Conservation (phyloP, 2,329 filamentous ascomycete species). For the Xylariaceae sp. region DNA sequence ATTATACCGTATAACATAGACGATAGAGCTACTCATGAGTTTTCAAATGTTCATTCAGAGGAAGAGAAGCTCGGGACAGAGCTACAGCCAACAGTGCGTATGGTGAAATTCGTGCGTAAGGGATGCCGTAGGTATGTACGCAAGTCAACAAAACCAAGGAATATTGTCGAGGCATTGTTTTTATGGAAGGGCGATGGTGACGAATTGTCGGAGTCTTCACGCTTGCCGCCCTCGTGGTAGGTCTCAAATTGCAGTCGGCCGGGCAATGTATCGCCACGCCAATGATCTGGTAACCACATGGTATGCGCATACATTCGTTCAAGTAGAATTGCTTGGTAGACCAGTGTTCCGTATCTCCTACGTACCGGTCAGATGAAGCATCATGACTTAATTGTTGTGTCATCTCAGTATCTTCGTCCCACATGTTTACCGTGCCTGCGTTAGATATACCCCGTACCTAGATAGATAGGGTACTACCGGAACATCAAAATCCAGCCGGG, state of each 20-base stretch:
- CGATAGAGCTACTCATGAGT: no score
- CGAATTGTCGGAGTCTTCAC: background rate
- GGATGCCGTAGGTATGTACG: no score
- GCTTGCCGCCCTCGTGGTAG: no score
- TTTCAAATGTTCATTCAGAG: no score
- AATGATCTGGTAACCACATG: background rate
- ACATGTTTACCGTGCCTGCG: background rate
- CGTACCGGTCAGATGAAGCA: background rate
- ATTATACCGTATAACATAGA: no score
- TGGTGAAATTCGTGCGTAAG: no score
- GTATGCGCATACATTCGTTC: background rate
- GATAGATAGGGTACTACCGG: background rate
- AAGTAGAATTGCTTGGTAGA: background rate
- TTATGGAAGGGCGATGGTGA: no score
- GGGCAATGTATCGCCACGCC: background rate
- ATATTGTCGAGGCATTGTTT: no score
- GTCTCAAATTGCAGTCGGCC: background rate
- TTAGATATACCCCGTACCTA: background rate
- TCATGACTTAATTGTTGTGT: background rate
- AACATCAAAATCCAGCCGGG: background rate
- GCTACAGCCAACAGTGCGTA: no score
- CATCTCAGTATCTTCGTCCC: background rate
- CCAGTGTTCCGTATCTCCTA: background rate
- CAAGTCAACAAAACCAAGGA: no score
- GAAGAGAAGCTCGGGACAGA: no score